Percentiles rank a stretch among this genome's conserved stretches.
Evolutionary conservation across 176 grass and related monocot species (phyloP).

Genomic region (Dactylis glomerata): DNA sequence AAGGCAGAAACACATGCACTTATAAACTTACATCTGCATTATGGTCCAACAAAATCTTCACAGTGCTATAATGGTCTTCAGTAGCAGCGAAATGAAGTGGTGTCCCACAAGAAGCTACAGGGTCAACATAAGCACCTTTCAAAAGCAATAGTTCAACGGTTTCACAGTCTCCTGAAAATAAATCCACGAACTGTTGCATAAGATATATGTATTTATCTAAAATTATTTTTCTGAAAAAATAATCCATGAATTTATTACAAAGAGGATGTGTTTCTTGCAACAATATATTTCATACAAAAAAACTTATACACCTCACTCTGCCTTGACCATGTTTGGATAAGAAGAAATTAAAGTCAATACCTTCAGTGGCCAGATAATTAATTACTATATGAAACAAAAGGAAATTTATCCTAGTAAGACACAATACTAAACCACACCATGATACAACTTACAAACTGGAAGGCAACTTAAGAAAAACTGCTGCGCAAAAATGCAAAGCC

Average conservation of each 20-base stretch:
- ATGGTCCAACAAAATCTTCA: slow-evolving; percentile 18
- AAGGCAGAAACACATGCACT: neutral
- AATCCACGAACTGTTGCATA: neutral
- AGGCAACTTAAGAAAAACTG: neutral
- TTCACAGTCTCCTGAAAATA: slow-evolving; percentile 3
- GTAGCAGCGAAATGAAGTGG: slow-evolving; percentile 10
- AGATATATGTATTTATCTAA: neutral
- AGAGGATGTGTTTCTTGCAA: neutral
- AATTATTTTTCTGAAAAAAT: neutral
- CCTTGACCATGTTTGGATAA: neutral
- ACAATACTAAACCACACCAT: neutral
- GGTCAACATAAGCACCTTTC: slow-evolving; percentile 5
- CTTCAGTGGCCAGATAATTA: neutral
- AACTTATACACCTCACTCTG: neutral
- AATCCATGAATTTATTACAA: neutral
- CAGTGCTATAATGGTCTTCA: neutral
- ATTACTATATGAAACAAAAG: neutral
- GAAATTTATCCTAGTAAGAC: neutral
- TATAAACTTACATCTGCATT: slow-evolving; percentile 15
- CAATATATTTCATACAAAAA: neutral
- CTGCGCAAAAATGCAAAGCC: neutral
- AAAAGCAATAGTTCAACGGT: neutral
- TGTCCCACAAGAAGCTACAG: neutral
- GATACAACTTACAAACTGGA: neutral
- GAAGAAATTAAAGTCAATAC: neutral